These are phyloP conservation scores for Jamesozyma piceae DNA, from an alignment of 805 yeast species.

Conservation along the genomic window DNA sequence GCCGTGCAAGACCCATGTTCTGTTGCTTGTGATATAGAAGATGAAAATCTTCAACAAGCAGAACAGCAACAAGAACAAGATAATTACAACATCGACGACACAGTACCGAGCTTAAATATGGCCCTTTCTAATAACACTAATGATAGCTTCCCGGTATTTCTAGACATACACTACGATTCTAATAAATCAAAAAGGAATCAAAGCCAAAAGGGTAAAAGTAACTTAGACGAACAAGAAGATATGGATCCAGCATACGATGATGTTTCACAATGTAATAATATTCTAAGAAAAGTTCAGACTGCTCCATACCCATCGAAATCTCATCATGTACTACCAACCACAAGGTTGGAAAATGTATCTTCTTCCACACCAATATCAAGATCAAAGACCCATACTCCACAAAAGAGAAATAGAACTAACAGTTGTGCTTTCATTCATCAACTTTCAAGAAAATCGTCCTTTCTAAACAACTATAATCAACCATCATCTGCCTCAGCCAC, in stretches of 20 bases:
- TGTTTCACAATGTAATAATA: neutral
- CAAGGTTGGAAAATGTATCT: too few relatives aligned
- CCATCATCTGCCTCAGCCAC: neutral
- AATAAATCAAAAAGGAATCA: neutral
- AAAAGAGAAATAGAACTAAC: slow-evolving; percentile 8
- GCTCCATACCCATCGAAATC: slow-evolving; percentile 2
- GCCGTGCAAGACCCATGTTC: slow-evolving; percentile 24
- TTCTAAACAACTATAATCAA: neutral
- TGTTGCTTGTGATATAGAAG: slow-evolving; percentile 17
- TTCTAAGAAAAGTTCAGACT: slow-evolving; percentile 4
- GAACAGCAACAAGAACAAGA: neutral
- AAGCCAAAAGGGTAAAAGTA: too few relatives aligned
- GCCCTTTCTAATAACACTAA: too few relatives aligned
- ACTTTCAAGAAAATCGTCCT: slow-evolving; percentile 4
- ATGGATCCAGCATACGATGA: neutral
- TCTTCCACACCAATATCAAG: neutral
- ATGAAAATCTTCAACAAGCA: neutral
- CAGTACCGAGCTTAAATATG: neutral
- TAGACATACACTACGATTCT: too few relatives aligned
- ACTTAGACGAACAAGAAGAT: too few relatives aligned
- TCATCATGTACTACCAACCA: neutral
- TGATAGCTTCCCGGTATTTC: too few relatives aligned
- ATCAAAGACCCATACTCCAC: neutral
- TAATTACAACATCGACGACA: neutral
- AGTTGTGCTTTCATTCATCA: slow-evolving; percentile 10